Base-by-base conservation (phyloP, 306 rosid genomes). In the Malus orientalis region DNA sequence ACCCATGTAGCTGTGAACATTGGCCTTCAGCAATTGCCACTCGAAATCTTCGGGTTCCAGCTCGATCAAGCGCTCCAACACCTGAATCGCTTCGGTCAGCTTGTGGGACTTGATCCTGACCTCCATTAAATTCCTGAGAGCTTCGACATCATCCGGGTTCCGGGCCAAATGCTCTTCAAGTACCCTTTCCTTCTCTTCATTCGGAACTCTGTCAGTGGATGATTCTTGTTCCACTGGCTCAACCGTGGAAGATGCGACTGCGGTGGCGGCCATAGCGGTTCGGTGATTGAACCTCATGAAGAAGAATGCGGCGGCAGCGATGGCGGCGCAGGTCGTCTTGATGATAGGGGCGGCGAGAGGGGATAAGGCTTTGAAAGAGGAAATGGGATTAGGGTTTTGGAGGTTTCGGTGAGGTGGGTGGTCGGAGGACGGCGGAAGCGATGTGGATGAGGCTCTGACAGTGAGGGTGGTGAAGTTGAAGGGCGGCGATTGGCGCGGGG, bases 21-120 rank as follows among this genome's bases (percentile, higher is more conserved):
- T 90, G 59, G 97, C 97, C 82, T 91, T 95, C 60, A 95, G 69
- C 70, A 95, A 63, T 3, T 64, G 75, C 91, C 93, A 92, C 66
- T 89, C 99, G 0, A 45, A 22, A 9, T 95, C 99, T 44, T 83
- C 81, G 9, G 99, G 96, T 9, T 95, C 91, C 4, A 91, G 84
- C 44, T 87, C 86, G 30, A 86, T 82, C 38, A 89, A 86, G 11
- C 90, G 90, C 67, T 92, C 87, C 22, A 88, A 18, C 0, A 76
- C 82, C 29, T 45, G 59, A 71, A 96, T 79, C 5, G 96, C 98
- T 49, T 92, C 93, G 2, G 74, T 57, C 4, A 92, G 72, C 81
- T 84, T 87, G 23, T 79, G 69, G n/a, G 84, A 81, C 75, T 75
- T 83, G 73, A 96, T 60, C 20, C 77, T 87, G 1, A 45, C 62